Evolutionary conservation across 257 asterid genomes (phyloP).

Genomic region (Gentiana dahurica): DNA sequence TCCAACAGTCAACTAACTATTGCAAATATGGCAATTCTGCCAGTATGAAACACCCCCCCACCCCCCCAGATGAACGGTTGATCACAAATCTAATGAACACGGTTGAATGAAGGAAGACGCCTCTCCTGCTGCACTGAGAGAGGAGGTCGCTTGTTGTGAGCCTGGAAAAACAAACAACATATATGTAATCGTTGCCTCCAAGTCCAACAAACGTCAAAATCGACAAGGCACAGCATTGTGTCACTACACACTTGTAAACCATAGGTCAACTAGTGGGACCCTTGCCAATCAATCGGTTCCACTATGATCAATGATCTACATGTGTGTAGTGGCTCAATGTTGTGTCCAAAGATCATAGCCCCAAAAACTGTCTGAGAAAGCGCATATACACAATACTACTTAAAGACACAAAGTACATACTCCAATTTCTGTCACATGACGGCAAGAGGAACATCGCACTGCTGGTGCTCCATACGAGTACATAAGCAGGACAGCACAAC

Average conservation of each 20-base stretch:
- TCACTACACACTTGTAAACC: no score
- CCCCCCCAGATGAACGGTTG: neutral
- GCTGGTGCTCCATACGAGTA: slow-evolving; percentile 68
- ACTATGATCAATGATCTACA: no score
- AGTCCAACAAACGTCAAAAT: neutral
- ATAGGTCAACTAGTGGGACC: no score
- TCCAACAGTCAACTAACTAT: no score
- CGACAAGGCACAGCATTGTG: no score
- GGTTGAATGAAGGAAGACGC: slow-evolving; percentile 34
- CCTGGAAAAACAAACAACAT: slow-evolving; percentile 30
- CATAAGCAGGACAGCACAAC: slow-evolving; percentile 73
- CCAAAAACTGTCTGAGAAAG: no score
- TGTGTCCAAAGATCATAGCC: no score
- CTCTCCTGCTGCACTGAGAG: slow-evolving; percentile 59
- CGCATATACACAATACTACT: no score
- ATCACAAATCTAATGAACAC: slow-evolving; percentile 26
- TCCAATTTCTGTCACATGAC: slow-evolving; percentile 57
- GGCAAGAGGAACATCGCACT: slow-evolving; percentile 74
- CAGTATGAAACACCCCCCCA: no score
- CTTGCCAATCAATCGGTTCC: no score
- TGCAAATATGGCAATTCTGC: no score
- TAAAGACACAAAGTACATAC: slow-evolving; percentile 30
- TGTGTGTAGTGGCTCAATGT: no score
- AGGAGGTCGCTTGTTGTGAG: slow-evolving; percentile 67
- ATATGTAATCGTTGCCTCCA: neutral